These are phyloP conservation scores for Globisporangium parvum DNA, from an alignment of 352 stramenopile species.

Conservation along the genomic window DNA sequence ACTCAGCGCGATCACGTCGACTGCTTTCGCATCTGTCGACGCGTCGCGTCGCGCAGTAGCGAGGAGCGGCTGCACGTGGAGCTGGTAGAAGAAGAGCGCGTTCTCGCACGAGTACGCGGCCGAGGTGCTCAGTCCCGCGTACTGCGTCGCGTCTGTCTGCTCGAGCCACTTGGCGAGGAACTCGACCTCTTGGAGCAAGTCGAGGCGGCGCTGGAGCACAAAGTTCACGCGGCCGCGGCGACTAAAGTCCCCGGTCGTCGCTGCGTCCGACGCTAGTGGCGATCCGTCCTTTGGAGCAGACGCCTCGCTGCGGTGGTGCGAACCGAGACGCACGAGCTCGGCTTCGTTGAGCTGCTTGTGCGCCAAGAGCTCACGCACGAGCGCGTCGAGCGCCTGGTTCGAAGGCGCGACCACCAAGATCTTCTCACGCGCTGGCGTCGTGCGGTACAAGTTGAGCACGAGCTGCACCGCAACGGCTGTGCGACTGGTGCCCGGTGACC, in stretches of 20 bases:
- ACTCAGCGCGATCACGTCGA: conserved; percentile 11
- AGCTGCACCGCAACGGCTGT: conserved; percentile 94
- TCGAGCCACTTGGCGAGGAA: conserved; percentile 89
- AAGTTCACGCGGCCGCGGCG: conserved; percentile 89
- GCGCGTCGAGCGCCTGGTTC: conserved; percentile 93
- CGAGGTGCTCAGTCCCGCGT: conserved; percentile 54
- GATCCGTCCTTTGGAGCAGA: conserved; percentile 18
- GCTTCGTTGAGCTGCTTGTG: conserved; percentile 65
- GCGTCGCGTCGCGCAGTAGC: conserved; percentile 22
- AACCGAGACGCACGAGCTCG: conserved; percentile 91
- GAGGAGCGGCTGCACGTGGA: conserved; percentile 84
- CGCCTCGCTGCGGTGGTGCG: neutral
- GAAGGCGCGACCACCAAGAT: conserved; percentile 94
- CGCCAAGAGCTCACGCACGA: conserved; percentile 92
- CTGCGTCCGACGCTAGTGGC: conserved; percentile 9
- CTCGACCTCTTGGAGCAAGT: conserved; percentile 91
- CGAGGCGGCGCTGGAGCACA: conserved; percentile 49
- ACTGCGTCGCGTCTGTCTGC: conserved; percentile 25
- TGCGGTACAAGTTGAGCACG: conserved; percentile 90
- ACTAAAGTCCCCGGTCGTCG: conserved; percentile 73
- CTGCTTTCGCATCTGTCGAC: conserved; percentile 9
- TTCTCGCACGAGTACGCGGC: conserved; percentile 95
- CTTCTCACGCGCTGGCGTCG: conserved; percentile 69
- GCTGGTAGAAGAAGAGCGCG: conserved; percentile 92
- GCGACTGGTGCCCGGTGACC: conserved; percentile 92